phyloP scores from a whole-genome alignment of 371 early-diverging fungal genomes.

The Blakeslea trispora region DNA sequence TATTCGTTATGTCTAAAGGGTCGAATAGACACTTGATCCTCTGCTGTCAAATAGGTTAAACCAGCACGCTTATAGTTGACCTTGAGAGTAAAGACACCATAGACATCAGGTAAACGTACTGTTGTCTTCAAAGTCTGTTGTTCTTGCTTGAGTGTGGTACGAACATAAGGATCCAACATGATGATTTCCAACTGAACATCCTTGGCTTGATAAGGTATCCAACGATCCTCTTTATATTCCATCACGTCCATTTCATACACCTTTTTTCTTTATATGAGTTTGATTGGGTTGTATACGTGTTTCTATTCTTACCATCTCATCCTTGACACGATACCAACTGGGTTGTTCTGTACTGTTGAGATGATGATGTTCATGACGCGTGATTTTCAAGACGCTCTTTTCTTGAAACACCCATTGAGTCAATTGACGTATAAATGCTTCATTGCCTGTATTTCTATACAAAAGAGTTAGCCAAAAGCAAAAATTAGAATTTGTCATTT shows the following conservation, averaged over 20 bases:
- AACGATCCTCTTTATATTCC: constrained; percentile 75
- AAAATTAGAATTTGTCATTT: no score
- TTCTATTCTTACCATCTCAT: constrained; percentile 73
- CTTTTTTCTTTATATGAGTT: constrained; percentile 42
- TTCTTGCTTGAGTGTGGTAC: constrained; percentile 70
- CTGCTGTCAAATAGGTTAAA: constrained; percentile 66
- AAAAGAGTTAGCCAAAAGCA: not conserved
- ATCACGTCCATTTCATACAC: constrained; percentile 77
- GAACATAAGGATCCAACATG: constrained; percentile 97
- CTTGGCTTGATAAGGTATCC: constrained; percentile 78
- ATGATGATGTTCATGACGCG: constrained; percentile 69
- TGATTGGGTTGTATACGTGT: not conserved
- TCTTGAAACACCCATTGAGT: constrained; percentile 93
- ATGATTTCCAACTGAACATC: constrained; percentile 89
- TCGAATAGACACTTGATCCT: constrained; percentile 81
- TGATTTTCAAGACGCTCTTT: constrained; percentile 80
- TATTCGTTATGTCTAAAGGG: constrained; percentile 96
- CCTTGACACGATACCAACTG: constrained; percentile 86
- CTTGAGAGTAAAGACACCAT: constrained; percentile 95
- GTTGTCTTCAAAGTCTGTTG: no score
- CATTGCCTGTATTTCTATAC: constrained; percentile 65
- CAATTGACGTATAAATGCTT: constrained; percentile 69
- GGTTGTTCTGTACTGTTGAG: constrained; percentile 62
- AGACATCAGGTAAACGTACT: constrained; percentile 87
- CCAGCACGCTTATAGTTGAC: constrained; percentile 91